phyloP scores from a whole-genome alignment of 768 basidiomycete genomes.

The Boletus patriciae region DNA sequence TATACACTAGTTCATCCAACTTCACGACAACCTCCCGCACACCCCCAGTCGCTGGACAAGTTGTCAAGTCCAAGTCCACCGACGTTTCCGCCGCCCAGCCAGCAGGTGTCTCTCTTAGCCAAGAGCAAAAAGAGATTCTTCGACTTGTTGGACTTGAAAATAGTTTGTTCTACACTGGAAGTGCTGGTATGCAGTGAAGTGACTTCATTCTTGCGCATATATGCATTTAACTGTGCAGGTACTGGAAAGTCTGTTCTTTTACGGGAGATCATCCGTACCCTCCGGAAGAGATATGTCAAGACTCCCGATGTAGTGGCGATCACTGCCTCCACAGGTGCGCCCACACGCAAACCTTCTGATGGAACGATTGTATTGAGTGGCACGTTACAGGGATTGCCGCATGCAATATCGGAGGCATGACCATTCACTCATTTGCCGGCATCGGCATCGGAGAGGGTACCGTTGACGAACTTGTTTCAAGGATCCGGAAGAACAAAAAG shows the following conservation, averaged over 20 bases:
- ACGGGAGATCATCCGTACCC: constrained; percentile 80
- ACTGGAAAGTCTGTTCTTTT: constrained; percentile 96
- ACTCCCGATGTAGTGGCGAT: constrained; percentile 78
- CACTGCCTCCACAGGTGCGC: constrained; percentile 87
- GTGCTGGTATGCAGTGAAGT: constrained; percentile 68
- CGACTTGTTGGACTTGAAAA: constrained; percentile 68
- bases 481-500: constrained; percentile 82
- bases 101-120: constrained; percentile 63
- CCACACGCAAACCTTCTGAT: neutral
- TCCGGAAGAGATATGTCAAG: constrained; percentile 56
- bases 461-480: constrained; percentile 59
- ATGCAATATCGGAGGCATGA: constrained; percentile 95
- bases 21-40: constrained; percentile 20
- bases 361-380: neutral
- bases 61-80: constrained; percentile 6
- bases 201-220: constrained; percentile 17
- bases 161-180: constrained; percentile 94
- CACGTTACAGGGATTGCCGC: constrained; percentile 76
- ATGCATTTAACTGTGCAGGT: constrained; percentile 47
- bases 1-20: constrained; percentile 38
- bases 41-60: constrained; percentile 17
- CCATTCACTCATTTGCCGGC: constrained; percentile 94
- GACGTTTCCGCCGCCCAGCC: constrained; percentile 18
- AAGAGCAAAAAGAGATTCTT: constrained; percentile 84
- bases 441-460: constrained; percentile 79